phyloP scores from a whole-genome alignment of 148 eudicot species.

The Rhododendron griersonianum region DNA sequence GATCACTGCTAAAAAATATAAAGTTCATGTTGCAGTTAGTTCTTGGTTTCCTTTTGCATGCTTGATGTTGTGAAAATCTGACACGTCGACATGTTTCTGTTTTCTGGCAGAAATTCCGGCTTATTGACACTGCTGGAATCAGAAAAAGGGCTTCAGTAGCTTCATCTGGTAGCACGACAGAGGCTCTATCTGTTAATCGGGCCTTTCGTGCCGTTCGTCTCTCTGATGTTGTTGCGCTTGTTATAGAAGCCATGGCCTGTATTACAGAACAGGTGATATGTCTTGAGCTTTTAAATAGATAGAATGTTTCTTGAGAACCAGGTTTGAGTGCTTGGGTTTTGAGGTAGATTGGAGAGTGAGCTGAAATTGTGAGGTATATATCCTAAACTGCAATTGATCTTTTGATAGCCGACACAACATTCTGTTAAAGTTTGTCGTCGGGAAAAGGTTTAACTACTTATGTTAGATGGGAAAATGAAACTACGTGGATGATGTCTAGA shows the following conservation, averaged over 20 bases:
- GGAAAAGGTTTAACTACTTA: not conserved
- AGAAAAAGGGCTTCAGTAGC: conserved; percentile 84
- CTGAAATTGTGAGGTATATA: not conserved
- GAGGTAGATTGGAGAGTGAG: conserved; percentile 3
- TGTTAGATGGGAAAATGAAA: conserved; percentile 3
- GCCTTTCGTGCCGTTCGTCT: conserved; percentile 96
- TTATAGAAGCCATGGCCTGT: conserved; percentile 97
- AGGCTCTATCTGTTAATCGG: conserved; percentile 89
- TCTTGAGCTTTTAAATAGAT: not conserved
- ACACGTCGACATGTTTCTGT: not conserved
- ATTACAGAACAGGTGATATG: conserved; percentile 91
- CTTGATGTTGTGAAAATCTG: not conserved
- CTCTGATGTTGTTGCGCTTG: conserved; percentile 96
- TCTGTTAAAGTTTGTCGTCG: not conserved
- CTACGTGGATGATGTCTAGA: not conserved
- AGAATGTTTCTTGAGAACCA: not conserved
- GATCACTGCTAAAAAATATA: not conserved
- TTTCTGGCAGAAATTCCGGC: conserved; percentile 71
- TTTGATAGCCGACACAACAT: not conserved
- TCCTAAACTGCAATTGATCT: not conserved
- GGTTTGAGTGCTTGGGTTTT: not conserved
- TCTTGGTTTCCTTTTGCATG: not conserved
- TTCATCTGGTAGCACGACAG: conserved; percentile 97
- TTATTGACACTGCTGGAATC: conserved; percentile 98
- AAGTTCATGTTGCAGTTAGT: not conserved